Base-by-base conservation (phyloP, 257 asterid genomes). In the Primulina huaijiensis region DNA sequence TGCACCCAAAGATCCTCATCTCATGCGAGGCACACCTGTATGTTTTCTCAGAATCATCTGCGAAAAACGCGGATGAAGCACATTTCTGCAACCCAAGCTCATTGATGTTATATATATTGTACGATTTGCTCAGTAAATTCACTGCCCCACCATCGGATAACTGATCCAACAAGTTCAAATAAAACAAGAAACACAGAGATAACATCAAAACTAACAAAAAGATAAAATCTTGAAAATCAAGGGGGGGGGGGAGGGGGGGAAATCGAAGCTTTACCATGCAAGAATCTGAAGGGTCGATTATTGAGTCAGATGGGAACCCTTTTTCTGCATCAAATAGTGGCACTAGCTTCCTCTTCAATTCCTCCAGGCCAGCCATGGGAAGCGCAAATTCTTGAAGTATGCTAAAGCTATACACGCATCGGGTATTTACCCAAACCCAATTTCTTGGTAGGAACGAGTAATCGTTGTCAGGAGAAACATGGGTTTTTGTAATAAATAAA, bases 301-400 rank as follows among this genome's bases (percentile, higher is more conserved):
- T 75, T 16, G 97, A 89, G 14, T 82, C 89, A 19, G 97, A 86
- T 27, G 92, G 77, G 66, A 94, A 90, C n/a, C 97, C 99, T 82
- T 84, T 94, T 65, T 94, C 99, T 16, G 99, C 92, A 84, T 94
- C 99, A 72, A 94, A 94, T 68, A 91, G 83, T 11, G 97, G 99
- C 2, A 84, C 97, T 1, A 94, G 92, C 75, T 94, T 91, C 72
- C 83, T 91, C 85, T 83, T 94, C 81, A 94, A 71, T 80, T 94
- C 99, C 82, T 94, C 99, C 53, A 94, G 76, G 37, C 95, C 99
- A 72, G 96, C 90, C 97, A 94, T 94, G 74, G 61, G 5, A 17
- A 62, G 20, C 46, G 71, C 40, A 21, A 29, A 67, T 46, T 79
- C 63, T 29, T 63, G 38, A 60, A 60, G 3, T 10, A 50, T 25